Conservation (phyloP, 2,329 filamentous ascomycete genomes). For the Alternaria brassicae region DNA sequence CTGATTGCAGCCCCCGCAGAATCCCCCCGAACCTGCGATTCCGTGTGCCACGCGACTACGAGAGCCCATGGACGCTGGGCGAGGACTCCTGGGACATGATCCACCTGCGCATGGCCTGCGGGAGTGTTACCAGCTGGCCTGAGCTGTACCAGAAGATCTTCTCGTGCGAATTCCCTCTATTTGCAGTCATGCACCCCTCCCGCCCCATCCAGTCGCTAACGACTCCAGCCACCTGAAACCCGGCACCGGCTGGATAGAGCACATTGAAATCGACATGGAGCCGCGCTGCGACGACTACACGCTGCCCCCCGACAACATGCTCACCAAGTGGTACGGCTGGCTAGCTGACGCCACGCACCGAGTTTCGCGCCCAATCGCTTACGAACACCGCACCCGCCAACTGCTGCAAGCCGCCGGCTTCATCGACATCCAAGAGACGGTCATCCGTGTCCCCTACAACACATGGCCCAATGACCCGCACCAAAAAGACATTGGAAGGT, state of each 20-base stretch:
- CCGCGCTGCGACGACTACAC: slow-evolving; percentile 75
- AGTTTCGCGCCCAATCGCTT: slow-evolving; percentile 69
- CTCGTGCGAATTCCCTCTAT: no score
- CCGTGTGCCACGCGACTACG: slow-evolving; percentile 74
- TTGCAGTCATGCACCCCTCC: slow-evolving; percentile 45
- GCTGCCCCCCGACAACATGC: slow-evolving; percentile 62
- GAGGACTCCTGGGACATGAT: slow-evolving; percentile 81
- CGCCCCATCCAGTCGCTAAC: slow-evolving; percentile 28
- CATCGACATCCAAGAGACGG: slow-evolving; percentile 75
- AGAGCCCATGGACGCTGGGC: slow-evolving; percentile 73
- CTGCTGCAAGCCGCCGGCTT: slow-evolving; percentile 76
- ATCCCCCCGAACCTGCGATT: slow-evolving; percentile 75
- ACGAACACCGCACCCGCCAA: slow-evolving; percentile 66
- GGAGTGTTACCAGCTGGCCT: slow-evolving; percentile 79
- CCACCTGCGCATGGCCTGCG: slow-evolving; percentile 79
- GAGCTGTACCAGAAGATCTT: slow-evolving; percentile 75
- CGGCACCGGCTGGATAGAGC: slow-evolving; percentile 78
- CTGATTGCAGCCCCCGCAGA: slow-evolving; percentile 56
- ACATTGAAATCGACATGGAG: slow-evolving; percentile 85
- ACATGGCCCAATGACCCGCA: slow-evolving; percentile 72
- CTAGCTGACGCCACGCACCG: slow-evolving; percentile 72
- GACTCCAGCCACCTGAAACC: slow-evolving; percentile 75
- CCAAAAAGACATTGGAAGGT: slow-evolving; percentile 73
- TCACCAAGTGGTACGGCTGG: slow-evolving; percentile 73
- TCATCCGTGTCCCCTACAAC: slow-evolving; percentile 74